phyloP scores from a whole-genome alignment of 1,284 basidiomycete species.

The Leccinum huronense region DNA sequence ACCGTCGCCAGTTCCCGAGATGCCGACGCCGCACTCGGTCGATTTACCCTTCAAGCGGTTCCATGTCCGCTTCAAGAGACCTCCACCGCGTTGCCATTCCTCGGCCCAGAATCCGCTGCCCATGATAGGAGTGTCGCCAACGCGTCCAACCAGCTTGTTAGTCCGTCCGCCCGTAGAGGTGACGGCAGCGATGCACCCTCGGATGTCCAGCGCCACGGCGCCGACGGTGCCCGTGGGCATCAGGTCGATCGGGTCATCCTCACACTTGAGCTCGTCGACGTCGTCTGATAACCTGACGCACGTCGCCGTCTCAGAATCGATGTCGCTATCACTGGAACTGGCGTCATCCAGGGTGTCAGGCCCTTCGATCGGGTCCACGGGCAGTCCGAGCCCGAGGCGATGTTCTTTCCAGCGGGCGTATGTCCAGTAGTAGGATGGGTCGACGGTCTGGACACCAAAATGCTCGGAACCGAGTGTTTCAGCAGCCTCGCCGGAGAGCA shows the following conservation, averaged over 20 bases:
- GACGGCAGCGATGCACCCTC: constrained; percentile 68
- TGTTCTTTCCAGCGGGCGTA: constrained; percentile 73
- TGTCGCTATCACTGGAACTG: not conserved
- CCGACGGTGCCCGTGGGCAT: constrained; percentile 79
- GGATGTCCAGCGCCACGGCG: constrained; percentile 73
- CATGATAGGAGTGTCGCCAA: constrained; percentile 80
- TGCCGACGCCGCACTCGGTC: constrained; percentile 55
- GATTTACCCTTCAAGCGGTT: constrained; percentile 41
- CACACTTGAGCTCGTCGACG: constrained; percentile 13
- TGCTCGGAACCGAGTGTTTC: constrained; percentile 54
- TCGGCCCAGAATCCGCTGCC: constrained; percentile 82
- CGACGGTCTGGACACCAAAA: constrained; percentile 58
- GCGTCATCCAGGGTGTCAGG: constrained; percentile 16
- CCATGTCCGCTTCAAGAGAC: constrained; percentile 42
- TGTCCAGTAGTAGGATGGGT: constrained; percentile 76
- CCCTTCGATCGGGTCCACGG: constrained; percentile 56
- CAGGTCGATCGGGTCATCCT: constrained; percentile 46
- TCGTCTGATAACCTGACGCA: constrained; percentile 15
- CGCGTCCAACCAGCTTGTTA: constrained; percentile 77
- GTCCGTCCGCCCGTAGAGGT: constrained; percentile 82
- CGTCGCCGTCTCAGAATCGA: constrained; percentile 15
- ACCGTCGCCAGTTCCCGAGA: constrained; percentile 82
- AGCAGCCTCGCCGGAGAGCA: constrained; percentile 65
- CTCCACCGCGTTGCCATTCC: constrained; percentile 53
- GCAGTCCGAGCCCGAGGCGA: constrained; percentile 64